Percentiles rank a stretch among this genome's conserved stretches.
These are phyloP conservation scores for Chimonanthus praecox DNA, from an alignment of 164 flowering plant genomes.

Conservation along the genomic window DNA sequence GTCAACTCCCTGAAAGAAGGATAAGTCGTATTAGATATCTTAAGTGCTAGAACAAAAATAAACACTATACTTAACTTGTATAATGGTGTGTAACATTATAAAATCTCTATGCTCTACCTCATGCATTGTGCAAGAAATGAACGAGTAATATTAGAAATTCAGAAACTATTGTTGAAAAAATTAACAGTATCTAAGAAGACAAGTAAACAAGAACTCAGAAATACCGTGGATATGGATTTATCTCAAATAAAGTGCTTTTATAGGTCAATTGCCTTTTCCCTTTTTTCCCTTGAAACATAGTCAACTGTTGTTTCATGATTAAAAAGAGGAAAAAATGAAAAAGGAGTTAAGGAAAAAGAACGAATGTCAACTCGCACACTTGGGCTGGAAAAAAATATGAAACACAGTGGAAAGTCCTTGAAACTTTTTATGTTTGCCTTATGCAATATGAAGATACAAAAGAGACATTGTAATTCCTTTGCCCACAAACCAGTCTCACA, in stretches of 20 bases:
- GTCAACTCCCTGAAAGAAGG: slow-evolving; percentile 65
- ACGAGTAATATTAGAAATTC: not conserved
- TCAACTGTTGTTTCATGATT: not conserved
- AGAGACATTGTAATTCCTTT: not conserved
- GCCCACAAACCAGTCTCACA: not conserved
- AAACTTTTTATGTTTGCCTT: not conserved
- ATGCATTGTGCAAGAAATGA: not conserved
- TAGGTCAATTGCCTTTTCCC: not conserved
- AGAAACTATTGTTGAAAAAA: not conserved
- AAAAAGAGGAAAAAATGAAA: too few species aligned
- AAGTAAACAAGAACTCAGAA: not conserved
- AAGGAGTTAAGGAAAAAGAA: not conserved
- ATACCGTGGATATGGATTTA: not conserved
- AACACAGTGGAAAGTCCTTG: not conserved
- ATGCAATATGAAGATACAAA: not conserved
- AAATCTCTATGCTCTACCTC: not conserved
- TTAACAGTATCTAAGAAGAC: not conserved
- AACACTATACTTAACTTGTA: not conserved
- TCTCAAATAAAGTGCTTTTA: not conserved
- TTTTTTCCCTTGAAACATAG: too few species aligned
- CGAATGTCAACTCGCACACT: too few species aligned
- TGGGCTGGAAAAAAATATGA: too few species aligned
- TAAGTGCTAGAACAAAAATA: not conserved
- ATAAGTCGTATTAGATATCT: not conserved
- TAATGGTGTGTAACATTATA: not conserved